These are phyloP conservation scores for Metschnikowia kunwiensis DNA, from an alignment of 805 yeast species.

Conservation along the genomic window DNA sequence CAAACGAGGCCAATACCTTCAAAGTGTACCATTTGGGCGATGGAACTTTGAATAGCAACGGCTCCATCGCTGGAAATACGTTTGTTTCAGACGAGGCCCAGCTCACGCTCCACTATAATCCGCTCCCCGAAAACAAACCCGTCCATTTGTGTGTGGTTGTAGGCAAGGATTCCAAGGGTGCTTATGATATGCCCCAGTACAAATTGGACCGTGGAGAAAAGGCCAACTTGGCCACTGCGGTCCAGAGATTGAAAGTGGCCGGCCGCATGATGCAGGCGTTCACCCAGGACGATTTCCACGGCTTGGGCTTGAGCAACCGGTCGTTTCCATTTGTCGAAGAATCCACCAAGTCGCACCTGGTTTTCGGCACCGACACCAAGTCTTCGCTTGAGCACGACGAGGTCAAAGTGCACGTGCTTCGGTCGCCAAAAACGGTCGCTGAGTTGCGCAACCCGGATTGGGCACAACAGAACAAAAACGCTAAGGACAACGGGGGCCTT, in stretches of 20 bases:
- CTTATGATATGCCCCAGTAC: constrained; percentile 66
- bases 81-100: constrained; percentile 23
- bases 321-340: constrained; percentile 72
- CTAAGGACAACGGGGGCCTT: constrained; percentile 69
- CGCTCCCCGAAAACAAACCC: constrained; percentile 64
- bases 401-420: constrained; percentile 75
- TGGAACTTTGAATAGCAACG: constrained; percentile 30
- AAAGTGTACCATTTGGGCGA: constrained; percentile 44
- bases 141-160: constrained; percentile 75
- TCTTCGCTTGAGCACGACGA: constrained; percentile 54
- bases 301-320: constrained; percentile 74
- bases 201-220: constrained; percentile 51
- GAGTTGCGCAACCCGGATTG: constrained; percentile 73
- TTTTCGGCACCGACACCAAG: constrained; percentile 41
- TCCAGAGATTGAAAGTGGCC: constrained; percentile 71
- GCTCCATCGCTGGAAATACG: constrained; percentile 22
- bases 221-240: constrained; percentile 65
- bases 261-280: constrained; percentile 88
- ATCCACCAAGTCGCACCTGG: constrained; percentile 24
- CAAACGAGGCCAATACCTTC: constrained; percentile 58
- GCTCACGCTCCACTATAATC: constrained; percentile 34
- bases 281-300: constrained; percentile 84
- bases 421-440: constrained; percentile 60
- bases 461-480: constrained; percentile 84
- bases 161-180: constrained; percentile 70